These are phyloP conservation scores for Diplodia seriata DNA, from an alignment of 2,329 filamentous ascomycete genomes.

Conservation along the genomic window DNA sequence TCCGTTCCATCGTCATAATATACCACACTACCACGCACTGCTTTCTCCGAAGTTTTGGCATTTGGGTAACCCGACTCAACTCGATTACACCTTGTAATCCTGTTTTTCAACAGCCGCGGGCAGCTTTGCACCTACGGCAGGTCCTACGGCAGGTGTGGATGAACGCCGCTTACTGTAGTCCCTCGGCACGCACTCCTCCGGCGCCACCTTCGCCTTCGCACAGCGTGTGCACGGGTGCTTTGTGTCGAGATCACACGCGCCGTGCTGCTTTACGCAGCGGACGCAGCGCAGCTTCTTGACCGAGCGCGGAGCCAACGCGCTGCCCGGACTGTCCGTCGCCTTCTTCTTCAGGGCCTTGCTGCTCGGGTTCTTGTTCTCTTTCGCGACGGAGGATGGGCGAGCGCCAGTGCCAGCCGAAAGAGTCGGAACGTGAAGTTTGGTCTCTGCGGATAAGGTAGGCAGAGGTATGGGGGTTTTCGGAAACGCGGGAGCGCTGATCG, in stretches of 20 bases:
- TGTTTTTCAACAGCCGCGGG: not conserved
- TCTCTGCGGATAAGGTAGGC: not conserved
- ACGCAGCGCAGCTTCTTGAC: constrained; percentile 13
- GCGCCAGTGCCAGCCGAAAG: not conserved
- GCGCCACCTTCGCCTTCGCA: not conserved
- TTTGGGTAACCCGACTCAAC: not conserved
- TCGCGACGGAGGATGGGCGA: not conserved
- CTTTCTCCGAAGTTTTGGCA: too few species aligned
- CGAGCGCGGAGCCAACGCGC: not conserved
- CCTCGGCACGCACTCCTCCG: constrained; percentile 3
- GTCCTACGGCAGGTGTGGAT: not conserved
- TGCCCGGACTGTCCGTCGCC: constrained; percentile 2
- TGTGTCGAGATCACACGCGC: constrained; percentile 7
- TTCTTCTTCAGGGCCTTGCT: constrained; percentile 18
- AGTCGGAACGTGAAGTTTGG: not conserved
- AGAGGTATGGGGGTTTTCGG: not conserved
- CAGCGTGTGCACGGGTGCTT: constrained; percentile 11
- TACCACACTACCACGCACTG: too few species aligned
- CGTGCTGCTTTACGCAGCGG: constrained; percentile 21
- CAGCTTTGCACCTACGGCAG: not conserved
- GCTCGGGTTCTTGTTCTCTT: not conserved
- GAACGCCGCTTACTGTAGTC: constrained; percentile 1
- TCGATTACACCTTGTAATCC: not conserved
- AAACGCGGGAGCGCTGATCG: not conserved
- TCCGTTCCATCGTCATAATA: too few species aligned